A percentile compares a stretch with the other conserved stretches of the same genome.
These are phyloP conservation scores for Tulasnella sp. DNA, from an alignment of 768 basidiomycete species.

Conservation along the genomic window DNA sequence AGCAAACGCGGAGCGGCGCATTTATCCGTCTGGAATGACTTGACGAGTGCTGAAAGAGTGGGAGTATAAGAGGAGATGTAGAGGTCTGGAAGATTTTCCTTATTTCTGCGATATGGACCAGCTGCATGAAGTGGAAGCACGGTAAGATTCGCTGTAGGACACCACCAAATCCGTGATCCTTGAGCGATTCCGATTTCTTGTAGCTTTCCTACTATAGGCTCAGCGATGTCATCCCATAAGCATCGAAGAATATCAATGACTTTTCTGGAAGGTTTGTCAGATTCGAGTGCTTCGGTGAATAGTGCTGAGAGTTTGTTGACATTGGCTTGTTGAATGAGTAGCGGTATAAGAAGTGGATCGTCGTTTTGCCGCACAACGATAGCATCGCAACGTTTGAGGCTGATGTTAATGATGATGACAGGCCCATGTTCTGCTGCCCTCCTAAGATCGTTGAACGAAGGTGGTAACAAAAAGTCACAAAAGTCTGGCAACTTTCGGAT, in stretches of 20 bases:
- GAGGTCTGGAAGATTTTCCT: constrained; percentile 1
- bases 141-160: too few relatives aligned
- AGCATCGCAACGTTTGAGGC: neutral
- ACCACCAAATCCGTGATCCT: neutral
- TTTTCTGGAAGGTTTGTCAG: neutral
- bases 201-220: neutral
- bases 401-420: constrained; percentile 1
- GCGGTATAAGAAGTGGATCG: neutral
- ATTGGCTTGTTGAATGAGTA: neutral
- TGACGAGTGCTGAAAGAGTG: neutral
- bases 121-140: neutral
- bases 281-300: neutral
- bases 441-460: neutral
- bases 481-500: neutral
- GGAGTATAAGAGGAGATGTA: constrained; percentile 1
- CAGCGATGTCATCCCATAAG: neutral
- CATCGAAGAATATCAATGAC: neutral
- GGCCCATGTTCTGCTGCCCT: neutral
- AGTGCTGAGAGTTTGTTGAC: neutral
- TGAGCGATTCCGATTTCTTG: neutral
- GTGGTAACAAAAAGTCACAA: neutral
- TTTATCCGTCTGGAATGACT: neutral
- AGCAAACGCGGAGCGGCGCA: neutral
- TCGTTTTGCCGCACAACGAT: neutral
- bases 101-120: neutral